These are phyloP conservation scores for Aurifilum marmelostoma DNA, from an alignment of 2,329 filamentous ascomycete genomes.

Conservation along the genomic window DNA sequence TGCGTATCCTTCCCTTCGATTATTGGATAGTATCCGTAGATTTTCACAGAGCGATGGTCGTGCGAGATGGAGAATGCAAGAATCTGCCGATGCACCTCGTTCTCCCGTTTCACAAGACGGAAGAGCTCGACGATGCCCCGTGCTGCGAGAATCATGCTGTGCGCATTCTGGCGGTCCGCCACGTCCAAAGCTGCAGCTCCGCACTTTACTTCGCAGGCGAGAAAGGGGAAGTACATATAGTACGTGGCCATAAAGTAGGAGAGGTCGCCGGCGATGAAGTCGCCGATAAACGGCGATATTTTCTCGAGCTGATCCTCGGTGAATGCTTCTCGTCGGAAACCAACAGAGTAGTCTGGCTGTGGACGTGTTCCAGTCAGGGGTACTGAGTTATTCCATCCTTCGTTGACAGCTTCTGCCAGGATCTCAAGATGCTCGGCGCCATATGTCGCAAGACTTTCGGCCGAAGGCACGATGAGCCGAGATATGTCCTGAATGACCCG, in stretches of 20 bases:
- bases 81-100: conserved; percentile 44
- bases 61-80: conserved; percentile 49
- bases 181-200: conserved; percentile 35
- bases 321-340: conserved; percentile 42
- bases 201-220: conserved; percentile 53
- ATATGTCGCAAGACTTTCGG: neutral
- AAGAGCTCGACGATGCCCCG: conserved; percentile 47
- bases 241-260: conserved; percentile 50
- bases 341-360: neutral
- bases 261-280: conserved; percentile 38
- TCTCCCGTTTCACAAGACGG: conserved; percentile 39
- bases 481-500: neutral
- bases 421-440: neutral
- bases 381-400: neutral
- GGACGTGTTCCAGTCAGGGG: neutral
- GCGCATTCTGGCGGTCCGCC: conserved; percentile 45
- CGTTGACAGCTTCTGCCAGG: neutral
- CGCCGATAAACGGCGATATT: conserved; percentile 45
- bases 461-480: neutral
- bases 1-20: conserved; percentile 33
- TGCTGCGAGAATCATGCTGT: conserved; percentile 46
- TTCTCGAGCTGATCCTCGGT: conserved; percentile 46
- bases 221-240: conserved; percentile 46
- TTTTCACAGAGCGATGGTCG: conserved; percentile 38
- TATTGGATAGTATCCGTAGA: conserved; percentile 46